A percentile compares a stretch with the other conserved stretches of the same genome.
Evolutionary conservation across 768 basidiomycete species (phyloP).

Genomic region (Paxillus rubicundulus): DNA sequence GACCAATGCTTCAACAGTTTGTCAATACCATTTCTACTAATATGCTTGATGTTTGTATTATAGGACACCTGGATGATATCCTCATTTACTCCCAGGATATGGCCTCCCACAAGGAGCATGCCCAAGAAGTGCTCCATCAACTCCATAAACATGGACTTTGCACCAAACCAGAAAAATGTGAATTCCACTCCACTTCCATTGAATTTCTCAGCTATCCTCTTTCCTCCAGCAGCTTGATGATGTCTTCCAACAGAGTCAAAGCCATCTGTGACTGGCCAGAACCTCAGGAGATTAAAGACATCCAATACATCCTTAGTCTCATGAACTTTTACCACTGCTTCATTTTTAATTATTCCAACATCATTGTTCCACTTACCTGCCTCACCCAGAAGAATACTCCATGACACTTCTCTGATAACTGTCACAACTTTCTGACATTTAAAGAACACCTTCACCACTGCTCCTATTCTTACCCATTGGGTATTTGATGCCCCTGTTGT

Average conservation of each 20-base stretch:
- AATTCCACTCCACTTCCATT: too few species aligned
- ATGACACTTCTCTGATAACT: conserved; percentile 12
- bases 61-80: too few species aligned
- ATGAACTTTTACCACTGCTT: too few species aligned
- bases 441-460: background rate
- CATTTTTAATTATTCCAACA: too few species aligned
- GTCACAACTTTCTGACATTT: conserved; percentile 19
- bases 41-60: background rate
- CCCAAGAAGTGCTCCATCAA: too few species aligned
- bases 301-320: conserved; percentile 32
- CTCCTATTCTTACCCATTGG: background rate
- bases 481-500: background rate
- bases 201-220: too few species aligned
- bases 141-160: too few species aligned
- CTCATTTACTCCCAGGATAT: too few species aligned
- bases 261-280: conserved; percentile 32
- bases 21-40: background rate
- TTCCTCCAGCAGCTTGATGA: too few species aligned
- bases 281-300: conserved; percentile 25
- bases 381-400: conserved; percentile 28
- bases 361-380: too few species aligned
- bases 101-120: too few species aligned
- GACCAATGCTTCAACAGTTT: background rate
- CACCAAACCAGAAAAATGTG: too few species aligned
- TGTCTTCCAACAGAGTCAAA: conserved; percentile 35